A percentile compares a stretch with the other conserved stretches of the same genome.
These are phyloP conservation scores for Haplosporangium sp. DNA, from an alignment of 371 early-diverging fungal species.

Conservation along the genomic window DNA sequence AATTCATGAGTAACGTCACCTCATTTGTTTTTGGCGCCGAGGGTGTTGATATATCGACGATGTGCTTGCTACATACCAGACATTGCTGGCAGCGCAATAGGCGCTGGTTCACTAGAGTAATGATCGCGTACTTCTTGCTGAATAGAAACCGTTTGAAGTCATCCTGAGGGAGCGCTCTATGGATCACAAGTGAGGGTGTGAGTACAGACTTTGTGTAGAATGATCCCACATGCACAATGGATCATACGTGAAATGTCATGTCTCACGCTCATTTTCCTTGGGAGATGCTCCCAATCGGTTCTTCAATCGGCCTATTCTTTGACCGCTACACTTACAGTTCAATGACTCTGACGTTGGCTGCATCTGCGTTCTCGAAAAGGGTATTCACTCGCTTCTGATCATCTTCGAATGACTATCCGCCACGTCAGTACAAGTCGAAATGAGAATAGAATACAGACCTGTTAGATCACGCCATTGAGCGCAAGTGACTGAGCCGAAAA, in stretches of 20 bases:
- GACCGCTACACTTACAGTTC: conserved; percentile 62
- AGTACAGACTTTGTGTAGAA: neutral
- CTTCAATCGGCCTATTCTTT: neutral
- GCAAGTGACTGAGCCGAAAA: neutral
- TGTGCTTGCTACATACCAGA: conserved; percentile 49
- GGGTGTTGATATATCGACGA: neutral
- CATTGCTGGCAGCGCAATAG: conserved; percentile 71
- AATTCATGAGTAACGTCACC: neutral
- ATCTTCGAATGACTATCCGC: conserved; percentile 66
- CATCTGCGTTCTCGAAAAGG: conserved; percentile 81
- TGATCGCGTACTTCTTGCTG: conserved; percentile 75
- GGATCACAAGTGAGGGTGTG: neutral
- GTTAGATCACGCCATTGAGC: too few relatives aligned
- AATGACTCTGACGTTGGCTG: conserved; percentile 75
- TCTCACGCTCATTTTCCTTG: neutral
- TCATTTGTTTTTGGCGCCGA: too few relatives aligned
- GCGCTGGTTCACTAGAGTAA: conserved; percentile 80
- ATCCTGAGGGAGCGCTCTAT: conserved; percentile 76
- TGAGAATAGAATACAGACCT: too few relatives aligned
- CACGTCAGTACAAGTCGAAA: neutral
- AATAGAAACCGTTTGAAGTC: conserved; percentile 84
- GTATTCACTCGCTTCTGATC: conserved; percentile 81
- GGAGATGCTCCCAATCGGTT: neutral
- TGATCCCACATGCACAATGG: neutral
- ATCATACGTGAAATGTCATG: neutral